Percentiles rank a stretch among this genome's conserved stretches.
These are phyloP conservation scores for Colletotrichum kahawae DNA, from an alignment of 2,329 filamentous ascomycete species.

Conservation along the genomic window DNA sequence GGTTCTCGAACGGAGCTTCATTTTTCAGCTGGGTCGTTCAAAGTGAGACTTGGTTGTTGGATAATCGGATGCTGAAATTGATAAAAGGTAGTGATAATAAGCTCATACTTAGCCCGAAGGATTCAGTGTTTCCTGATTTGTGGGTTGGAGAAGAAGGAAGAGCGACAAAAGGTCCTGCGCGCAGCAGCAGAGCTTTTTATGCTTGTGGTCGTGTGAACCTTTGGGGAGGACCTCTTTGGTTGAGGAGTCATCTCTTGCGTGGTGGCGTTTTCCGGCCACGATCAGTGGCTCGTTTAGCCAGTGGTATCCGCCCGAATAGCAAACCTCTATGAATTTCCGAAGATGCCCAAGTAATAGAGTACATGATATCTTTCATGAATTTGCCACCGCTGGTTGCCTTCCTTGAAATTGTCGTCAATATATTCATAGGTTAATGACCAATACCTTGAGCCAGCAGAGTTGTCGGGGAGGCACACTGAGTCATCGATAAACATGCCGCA, in stretches of 20 bases:
- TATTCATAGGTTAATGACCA: not conserved
- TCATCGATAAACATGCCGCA: accelerated
- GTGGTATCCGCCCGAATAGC: too few species aligned
- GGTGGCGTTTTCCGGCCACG: not conserved
- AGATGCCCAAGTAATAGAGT: too few species aligned
- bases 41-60: not conserved
- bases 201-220: not conserved
- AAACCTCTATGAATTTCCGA: too few species aligned
- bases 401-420: accelerated
- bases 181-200: not conserved
- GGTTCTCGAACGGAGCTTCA: not conserved
- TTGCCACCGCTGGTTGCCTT: not conserved
- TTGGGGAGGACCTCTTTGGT: not conserved
- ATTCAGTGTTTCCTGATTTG: not conserved
- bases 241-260: not conserved
- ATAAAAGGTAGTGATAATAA: not conserved
- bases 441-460: not conserved
- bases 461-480: not conserved
- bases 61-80: not conserved
- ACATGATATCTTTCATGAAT: too few species aligned
- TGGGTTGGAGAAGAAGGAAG: not conserved
- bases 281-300: not conserved
- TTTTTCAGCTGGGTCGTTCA: not conserved
- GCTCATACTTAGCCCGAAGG: not conserved
- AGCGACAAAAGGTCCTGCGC: not conserved